Conservation (phyloP, 768 basidiomycete species). For the Lyophyllum shimeji region DNA sequence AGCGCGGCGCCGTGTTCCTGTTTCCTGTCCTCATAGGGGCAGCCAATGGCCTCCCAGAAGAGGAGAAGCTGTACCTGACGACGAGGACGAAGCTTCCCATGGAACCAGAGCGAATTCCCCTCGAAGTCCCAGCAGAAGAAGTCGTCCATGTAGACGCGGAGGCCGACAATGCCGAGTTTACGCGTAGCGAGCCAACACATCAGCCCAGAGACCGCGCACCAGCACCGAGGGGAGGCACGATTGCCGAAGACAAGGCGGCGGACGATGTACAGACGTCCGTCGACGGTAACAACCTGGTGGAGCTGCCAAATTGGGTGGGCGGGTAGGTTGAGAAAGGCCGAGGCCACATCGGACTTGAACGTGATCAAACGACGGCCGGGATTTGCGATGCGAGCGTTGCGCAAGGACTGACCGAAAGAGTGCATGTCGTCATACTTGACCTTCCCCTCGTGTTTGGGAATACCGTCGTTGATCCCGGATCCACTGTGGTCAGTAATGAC, state of each 20-base stretch:
- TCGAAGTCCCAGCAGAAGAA: conserved; percentile 26
- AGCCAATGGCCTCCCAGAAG: conserved; percentile 8
- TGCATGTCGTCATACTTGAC: conserved; percentile 25
- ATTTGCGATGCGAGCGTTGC: conserved; percentile 1
- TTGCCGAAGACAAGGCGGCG: conserved; percentile 28
- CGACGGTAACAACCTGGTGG: conserved; percentile 27
- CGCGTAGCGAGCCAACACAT: not conserved
- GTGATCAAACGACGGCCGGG: conserved; percentile 10
- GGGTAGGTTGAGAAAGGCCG: conserved; percentile 31
- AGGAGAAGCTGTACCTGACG: conserved; percentile 22
- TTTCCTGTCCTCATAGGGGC: conserved; percentile 27
- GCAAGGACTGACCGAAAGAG: conserved; percentile 16
- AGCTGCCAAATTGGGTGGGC: conserved; percentile 33
- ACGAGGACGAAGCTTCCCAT: conserved; percentile 15
- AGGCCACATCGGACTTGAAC: conserved; percentile 18
- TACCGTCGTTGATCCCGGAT: conserved; percentile 19
- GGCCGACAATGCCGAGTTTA: conserved; percentile 13
- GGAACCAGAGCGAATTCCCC: conserved; percentile 21
- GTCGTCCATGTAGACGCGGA: conserved; percentile 27
- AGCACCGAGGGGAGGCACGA: conserved; percentile 22
- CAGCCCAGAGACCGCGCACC: conserved; percentile 5
- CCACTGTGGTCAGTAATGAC: conserved; percentile 23
- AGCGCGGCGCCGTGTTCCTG: conserved; percentile 23
- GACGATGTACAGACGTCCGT: conserved; percentile 23
- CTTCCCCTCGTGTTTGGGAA: conserved; percentile 17